A percentile compares a stretch with the other conserved stretches of the same genome.
phyloP scores from a whole-genome alignment of 495 filamentous ascomycete species.

The Barbatosphaeria neglecta region DNA sequence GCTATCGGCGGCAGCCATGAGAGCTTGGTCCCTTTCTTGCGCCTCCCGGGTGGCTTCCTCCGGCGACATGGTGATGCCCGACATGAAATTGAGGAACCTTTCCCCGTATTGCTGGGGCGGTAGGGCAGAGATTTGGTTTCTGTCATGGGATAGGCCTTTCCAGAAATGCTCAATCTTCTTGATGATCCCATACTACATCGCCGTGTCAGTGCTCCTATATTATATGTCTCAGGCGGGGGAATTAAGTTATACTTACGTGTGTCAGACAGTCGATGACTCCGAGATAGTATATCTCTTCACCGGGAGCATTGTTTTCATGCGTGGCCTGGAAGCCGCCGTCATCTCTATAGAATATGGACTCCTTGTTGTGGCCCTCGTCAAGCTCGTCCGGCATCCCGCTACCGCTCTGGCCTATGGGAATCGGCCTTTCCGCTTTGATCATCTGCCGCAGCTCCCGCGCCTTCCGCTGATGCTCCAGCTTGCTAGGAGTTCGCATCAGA shows the following conservation, averaged over 20 bases:
- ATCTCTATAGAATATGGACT: slow-evolving; percentile 75
- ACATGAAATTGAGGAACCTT: slow-evolving; percentile 88
- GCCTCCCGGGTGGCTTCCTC: slow-evolving; percentile 65
- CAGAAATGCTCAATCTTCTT: slow-evolving; percentile 87
- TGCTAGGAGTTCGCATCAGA: slow-evolving; percentile 85
- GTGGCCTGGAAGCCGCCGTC: slow-evolving; percentile 92
- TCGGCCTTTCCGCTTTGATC: slow-evolving; percentile 82
- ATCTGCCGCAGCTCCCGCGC: slow-evolving; percentile 84
- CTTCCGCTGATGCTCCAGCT: slow-evolving; percentile 83
- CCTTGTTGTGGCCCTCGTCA: slow-evolving; percentile 44
- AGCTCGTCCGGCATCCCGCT: slow-evolving; percentile 83
- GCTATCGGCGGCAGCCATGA: slow-evolving; percentile 5
- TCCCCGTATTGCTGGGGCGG: slow-evolving; percentile 87
- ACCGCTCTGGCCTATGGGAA: slow-evolving; percentile 76
- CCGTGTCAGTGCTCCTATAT: slow-evolving; percentile 23
- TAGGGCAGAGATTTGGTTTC: slow-evolving; percentile 83
- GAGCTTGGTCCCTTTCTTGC: slow-evolving; percentile 31
- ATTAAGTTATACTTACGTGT: slow-evolving; percentile 49
- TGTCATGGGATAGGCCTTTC: slow-evolving; percentile 76
- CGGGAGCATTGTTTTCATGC: slow-evolving; percentile 74
- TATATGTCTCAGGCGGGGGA: too few relatives aligned
- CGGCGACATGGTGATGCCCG: slow-evolving; percentile 73
- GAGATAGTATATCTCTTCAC: slow-evolving; percentile 92
- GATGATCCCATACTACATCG: slow-evolving; percentile 70
- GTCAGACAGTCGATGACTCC: slow-evolving; percentile 97